Percentiles rank a stretch among this genome's conserved stretches.
phyloP scores from a whole-genome alignment of 129 eudicot genomes.

The Apium graveolens region DNA sequence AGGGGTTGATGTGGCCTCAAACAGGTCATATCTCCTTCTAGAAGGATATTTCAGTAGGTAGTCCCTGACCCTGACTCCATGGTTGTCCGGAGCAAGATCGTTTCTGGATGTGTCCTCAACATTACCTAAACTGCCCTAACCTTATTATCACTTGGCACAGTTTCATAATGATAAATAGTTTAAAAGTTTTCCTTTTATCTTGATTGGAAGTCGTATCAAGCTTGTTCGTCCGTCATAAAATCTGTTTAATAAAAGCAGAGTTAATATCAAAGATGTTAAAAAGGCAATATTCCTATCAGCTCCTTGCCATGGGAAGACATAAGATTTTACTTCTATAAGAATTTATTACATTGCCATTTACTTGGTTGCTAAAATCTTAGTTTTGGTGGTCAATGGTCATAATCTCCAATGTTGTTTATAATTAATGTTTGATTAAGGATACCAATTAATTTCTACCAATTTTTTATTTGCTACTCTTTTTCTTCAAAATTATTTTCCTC shows the following conservation, averaged over 20 bases:
- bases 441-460: neutral
- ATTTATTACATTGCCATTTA: neutral
- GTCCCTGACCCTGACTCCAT: neutral
- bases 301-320: neutral
- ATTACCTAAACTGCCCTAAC: neutral
- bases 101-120: neutral
- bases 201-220: neutral
- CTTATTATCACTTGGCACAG: neutral
- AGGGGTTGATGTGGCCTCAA: neutral
- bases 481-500: neutral
- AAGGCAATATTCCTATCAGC: neutral
- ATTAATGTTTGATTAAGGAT: neutral
- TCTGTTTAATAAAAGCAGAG: neutral
- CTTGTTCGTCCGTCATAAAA: slow-evolving; percentile 1
- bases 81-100: neutral
- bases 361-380: neutral
- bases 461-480: neutral
- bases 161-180: neutral
- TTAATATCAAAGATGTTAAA: neutral
- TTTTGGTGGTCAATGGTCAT: neutral
- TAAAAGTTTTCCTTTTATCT: neutral
- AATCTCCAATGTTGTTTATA: neutral
- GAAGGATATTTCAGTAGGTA: neutral
- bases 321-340: neutral
- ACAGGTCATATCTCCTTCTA: neutral